Conservation (phyloP, 2,329 filamentous ascomycete genomes). For the Bipolaris bicolor region DNA sequence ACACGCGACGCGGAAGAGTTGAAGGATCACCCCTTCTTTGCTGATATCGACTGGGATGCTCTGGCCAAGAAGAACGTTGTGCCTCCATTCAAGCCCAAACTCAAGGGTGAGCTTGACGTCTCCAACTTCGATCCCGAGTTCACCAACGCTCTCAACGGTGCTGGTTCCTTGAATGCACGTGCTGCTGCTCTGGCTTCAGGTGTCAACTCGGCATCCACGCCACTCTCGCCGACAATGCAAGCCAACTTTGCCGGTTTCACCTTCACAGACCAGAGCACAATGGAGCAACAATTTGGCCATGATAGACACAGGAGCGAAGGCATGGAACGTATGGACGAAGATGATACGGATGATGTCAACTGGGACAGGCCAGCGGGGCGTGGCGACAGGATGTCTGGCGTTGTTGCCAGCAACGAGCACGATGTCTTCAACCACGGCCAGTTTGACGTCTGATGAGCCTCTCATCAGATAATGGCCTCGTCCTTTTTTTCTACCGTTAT, state of each 20-base stretch:
- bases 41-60: constrained; percentile 89
- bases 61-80: constrained; percentile 89
- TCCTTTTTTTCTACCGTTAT: constrained; percentile 9
- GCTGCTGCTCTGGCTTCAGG: constrained; percentile 85
- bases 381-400: constrained; percentile 60
- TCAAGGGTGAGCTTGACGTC: constrained; percentile 94
- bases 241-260: constrained; percentile 99
- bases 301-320: constrained; percentile 46
- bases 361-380: constrained; percentile 50
- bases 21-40: constrained; percentile 93
- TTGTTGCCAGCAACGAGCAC: constrained; percentile 54
- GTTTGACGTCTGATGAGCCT: constrained; percentile 44
- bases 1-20: constrained; percentile 91
- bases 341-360: constrained; percentile 51
- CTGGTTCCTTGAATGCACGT: constrained; percentile 85
- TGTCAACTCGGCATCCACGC: constrained; percentile 82
- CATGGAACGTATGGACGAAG: constrained; percentile 54
- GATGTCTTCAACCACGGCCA: constrained; percentile 56
- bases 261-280: constrained; percentile 95
- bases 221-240: constrained; percentile 92
- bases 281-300: constrained; percentile 76
- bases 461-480: constrained; percentile 4
- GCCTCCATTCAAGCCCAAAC: constrained; percentile 95
- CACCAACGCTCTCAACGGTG: constrained; percentile 88
- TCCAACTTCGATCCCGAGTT: constrained; percentile 99